Percentiles rank a stretch among this genome's conserved stretches.
Conservation (phyloP, 371 early-diverging fungal genomes). For the Chytridium lagenaria region DNA sequence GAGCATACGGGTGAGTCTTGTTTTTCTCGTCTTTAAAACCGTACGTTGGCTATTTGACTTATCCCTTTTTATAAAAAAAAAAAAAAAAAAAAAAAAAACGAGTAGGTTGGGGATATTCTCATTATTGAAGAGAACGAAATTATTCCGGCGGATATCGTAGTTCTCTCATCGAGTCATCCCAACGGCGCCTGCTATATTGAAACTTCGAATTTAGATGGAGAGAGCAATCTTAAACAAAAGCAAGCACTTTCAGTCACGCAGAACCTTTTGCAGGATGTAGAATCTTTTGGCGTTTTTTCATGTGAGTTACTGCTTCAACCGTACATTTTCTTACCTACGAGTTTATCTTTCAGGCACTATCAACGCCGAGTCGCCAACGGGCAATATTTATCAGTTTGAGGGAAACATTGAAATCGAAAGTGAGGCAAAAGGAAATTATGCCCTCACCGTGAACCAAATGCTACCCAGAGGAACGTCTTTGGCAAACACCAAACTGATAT, state of each 20-base stretch:
- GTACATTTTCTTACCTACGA: no score
- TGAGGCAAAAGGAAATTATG: conserved; percentile 3
- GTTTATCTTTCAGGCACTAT: conserved; percentile 30
- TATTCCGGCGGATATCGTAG: conserved; percentile 89
- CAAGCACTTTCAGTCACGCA: conserved; percentile 45
- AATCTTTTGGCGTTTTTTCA: not conserved
- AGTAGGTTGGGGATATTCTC: conserved; percentile 89
- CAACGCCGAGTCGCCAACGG: conserved; percentile 65
- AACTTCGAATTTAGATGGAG: conserved; percentile 96
- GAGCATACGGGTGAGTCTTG: not conserved
- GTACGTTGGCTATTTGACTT: not conserved
- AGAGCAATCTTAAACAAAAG: conserved; percentile 90
- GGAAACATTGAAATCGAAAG: conserved; percentile 28
- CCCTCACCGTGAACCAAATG: conserved; percentile 58
- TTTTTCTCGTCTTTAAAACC: not conserved
- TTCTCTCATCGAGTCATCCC: conserved; percentile 78
- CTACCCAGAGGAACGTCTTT: conserved; percentile 90
- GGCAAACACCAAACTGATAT: conserved; percentile 87
- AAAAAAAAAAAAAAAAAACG: not conserved
- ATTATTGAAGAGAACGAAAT: conserved; percentile 80
- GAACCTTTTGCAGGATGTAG: not conserved
- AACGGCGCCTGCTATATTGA: conserved; percentile 86
- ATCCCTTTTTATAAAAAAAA: not conserved
- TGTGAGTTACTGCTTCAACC: conserved; percentile 3
- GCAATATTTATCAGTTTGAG: conserved; percentile 69